Conservation (phyloP, 2,329 filamentous ascomycete species). For the Phyllosticta citribraziliensis region DNA sequence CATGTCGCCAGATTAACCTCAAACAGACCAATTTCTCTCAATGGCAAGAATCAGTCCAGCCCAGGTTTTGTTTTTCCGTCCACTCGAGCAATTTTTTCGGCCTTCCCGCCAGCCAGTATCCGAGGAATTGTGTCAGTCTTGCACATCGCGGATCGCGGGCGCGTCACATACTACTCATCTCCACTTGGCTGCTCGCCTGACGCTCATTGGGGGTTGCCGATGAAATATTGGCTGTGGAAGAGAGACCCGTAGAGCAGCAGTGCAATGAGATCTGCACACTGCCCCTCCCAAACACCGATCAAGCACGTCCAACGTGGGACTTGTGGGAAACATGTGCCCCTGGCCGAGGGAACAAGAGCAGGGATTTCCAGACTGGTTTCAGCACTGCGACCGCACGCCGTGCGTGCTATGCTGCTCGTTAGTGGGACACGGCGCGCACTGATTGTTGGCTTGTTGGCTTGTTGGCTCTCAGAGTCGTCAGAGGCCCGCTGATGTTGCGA, state of each 20-base stretch:
- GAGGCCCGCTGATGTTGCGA: background rate
- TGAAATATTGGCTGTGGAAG: background rate
- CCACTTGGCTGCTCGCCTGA: background rate
- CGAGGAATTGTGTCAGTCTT: background rate
- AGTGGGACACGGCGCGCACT: background rate
- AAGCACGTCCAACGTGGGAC: background rate
- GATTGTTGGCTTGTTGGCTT: background rate
- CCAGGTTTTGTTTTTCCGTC: background rate
- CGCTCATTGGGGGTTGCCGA: background rate
- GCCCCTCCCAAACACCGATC: background rate
- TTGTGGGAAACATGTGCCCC: background rate
- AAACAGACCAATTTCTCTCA: background rate
- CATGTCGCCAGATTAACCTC: background rate
- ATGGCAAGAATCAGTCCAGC: background rate
- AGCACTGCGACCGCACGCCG: background rate
- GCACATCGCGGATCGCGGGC: background rate
- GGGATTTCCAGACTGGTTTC: background rate
- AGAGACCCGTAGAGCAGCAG: background rate
- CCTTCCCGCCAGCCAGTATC: background rate
- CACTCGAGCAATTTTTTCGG: background rate
- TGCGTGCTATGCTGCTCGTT: background rate
- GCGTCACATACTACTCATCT: background rate
- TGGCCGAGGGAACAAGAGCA: background rate
- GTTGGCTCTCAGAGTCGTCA: background rate
- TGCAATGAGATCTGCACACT: background rate